phyloP scores from a whole-genome alignment of 352 stramenopile species.

The Chrysophaeum taylorii region DNA sequence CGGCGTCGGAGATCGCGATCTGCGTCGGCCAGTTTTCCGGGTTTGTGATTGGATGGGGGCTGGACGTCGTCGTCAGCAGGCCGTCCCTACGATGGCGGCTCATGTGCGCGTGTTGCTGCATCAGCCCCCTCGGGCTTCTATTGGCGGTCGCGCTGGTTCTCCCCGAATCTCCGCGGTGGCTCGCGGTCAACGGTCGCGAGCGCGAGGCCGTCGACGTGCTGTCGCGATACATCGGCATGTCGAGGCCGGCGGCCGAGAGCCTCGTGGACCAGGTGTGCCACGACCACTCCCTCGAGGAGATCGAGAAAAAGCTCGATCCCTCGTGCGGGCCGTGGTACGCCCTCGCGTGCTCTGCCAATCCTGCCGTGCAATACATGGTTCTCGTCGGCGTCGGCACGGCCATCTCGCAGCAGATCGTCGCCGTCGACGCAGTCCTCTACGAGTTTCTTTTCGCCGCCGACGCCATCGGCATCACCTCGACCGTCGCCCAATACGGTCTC shows the following conservation, averaged over 20 bases:
- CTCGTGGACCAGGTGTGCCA: not conserved
- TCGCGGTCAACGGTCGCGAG: not conserved
- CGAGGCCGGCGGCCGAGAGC: not conserved
- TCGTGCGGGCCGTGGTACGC: too few relatives aligned
- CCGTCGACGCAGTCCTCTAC: conserved; percentile 19
- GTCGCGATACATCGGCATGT: not conserved
- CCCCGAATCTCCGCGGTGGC: conserved; percentile 21
- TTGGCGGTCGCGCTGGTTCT: conserved; percentile 4
- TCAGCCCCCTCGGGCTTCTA: not conserved
- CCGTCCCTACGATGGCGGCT: not conserved
- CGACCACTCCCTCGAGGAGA: not conserved
- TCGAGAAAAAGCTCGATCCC: too few relatives aligned
- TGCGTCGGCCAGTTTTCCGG: conserved; percentile 17
- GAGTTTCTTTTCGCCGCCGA: conserved; percentile 11
- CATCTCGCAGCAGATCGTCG: conserved; percentile 9
- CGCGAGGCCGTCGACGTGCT: not conserved
- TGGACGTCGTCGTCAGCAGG: not conserved
- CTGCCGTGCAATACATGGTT: conserved; percentile 14
- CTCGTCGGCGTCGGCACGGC: conserved; percentile 18
- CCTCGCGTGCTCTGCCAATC: not conserved
- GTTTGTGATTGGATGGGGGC: conserved; percentile 7
- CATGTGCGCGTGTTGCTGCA: not conserved
- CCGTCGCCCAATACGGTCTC: not conserved
- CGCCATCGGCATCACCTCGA: not conserved
- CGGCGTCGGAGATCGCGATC: conserved; percentile 21